Conservation (phyloP, 352 stramenopile genomes). For the Pythium apleroticum region DNA sequence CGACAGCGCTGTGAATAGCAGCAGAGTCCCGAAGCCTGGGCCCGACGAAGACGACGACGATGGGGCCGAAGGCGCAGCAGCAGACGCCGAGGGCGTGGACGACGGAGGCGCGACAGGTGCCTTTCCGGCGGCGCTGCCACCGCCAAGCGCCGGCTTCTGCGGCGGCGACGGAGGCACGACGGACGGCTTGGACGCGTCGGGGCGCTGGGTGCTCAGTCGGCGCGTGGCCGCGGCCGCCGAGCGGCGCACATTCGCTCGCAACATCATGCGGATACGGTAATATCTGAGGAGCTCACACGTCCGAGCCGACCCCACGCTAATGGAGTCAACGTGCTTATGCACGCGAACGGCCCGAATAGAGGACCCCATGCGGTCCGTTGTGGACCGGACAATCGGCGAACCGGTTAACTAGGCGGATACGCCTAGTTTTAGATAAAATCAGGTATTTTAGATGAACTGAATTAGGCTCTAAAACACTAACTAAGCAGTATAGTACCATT, state of each 20-base stretch:
- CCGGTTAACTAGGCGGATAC: too few relatives aligned
- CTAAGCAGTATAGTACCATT: too few relatives aligned
- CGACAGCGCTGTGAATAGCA: slow-evolving; percentile 52
- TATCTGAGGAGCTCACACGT: slow-evolving; percentile 1
- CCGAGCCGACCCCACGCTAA: not conserved
- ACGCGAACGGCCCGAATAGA: too few relatives aligned
- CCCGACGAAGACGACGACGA: slow-evolving; percentile 39
- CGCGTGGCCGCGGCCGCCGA: slow-evolving; percentile 15
- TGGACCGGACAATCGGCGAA: too few relatives aligned
- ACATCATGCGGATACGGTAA: slow-evolving; percentile 5
- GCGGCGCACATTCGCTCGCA: slow-evolving; percentile 23
- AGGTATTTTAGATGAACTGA: too few relatives aligned
- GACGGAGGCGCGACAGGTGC: not conserved
- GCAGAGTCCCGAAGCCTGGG: slow-evolving; percentile 33
- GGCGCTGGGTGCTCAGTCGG: slow-evolving; percentile 14
- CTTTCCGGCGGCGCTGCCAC: too few relatives aligned
- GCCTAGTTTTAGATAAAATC: too few relatives aligned
- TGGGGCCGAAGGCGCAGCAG: slow-evolving; percentile 28
- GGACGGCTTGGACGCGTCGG: slow-evolving; percentile 12
- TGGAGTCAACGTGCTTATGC: slow-evolving; percentile 11
- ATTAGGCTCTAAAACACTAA: too few relatives aligned
- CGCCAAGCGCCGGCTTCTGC: slow-evolving; percentile 3
- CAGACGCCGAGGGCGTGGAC: slow-evolving; percentile 9
- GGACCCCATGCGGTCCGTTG: too few relatives aligned
- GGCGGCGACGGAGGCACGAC: slow-evolving; percentile 1